phyloP scores from a whole-genome alignment of 2,329 filamentous ascomycete genomes.

The Paramyrothecium roridum region DNA sequence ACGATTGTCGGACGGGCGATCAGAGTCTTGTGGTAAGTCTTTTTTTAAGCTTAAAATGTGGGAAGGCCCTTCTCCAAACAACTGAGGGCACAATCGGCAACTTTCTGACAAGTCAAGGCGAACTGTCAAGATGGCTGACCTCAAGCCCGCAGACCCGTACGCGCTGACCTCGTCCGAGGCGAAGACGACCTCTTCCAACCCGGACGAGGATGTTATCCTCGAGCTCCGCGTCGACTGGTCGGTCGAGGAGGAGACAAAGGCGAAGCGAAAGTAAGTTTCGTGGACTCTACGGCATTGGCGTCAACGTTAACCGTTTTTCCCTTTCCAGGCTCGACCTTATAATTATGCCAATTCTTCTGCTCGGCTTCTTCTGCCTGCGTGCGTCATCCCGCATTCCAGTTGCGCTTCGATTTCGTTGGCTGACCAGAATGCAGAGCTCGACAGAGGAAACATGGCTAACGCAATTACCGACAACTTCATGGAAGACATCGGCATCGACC shows the following conservation, averaged over 20 bases:
- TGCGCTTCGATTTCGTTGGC: neutral
- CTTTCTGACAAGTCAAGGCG: neutral
- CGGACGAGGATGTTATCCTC: slow-evolving; percentile 26
- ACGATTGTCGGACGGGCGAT: neutral
- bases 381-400: slow-evolving; percentile 10
- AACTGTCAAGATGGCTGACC: neutral
- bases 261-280: slow-evolving; percentile 33
- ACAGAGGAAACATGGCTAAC: slow-evolving; percentile 40
- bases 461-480: slow-evolving; percentile 48
- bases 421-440: slow-evolving; percentile 25
- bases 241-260: slow-evolving; percentile 29
- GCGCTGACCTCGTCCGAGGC: neutral
- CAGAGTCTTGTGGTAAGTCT: neutral
- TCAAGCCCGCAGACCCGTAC: neutral
- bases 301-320: neutral
- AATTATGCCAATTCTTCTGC: slow-evolving; percentile 38
- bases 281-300: neutral
- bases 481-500: slow-evolving; percentile 44
- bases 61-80: neutral
- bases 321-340: slow-evolving; percentile 33
- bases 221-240: slow-evolving; percentile 27
- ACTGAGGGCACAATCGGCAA: neutral
- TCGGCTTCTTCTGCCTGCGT: slow-evolving; percentile 41
- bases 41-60: neutral
- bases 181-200: neutral